Conservation (phyloP, 768 basidiomycete genomes). For the Strobilomyces dryophilus region DNA sequence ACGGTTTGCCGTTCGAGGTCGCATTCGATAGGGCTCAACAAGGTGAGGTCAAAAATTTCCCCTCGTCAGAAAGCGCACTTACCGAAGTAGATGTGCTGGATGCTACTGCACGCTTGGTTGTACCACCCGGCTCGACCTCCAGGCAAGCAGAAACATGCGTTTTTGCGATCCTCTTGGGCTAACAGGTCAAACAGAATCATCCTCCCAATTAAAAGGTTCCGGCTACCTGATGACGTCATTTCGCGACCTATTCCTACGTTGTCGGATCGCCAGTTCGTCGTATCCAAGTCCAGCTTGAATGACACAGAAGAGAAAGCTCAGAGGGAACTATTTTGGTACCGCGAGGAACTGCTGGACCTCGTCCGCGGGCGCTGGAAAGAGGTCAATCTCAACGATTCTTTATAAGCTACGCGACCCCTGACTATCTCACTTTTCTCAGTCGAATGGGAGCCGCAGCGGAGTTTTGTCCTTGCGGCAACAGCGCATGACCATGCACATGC, state of each 20-base stretch:
- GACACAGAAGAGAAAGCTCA: constrained; percentile 56
- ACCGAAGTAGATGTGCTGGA: constrained; percentile 36
- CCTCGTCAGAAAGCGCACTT: background rate
- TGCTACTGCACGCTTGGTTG: constrained; percentile 48
- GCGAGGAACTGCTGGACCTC: constrained; percentile 76
- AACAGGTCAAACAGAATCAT: constrained; percentile 43
- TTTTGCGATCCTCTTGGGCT: constrained; percentile 1
- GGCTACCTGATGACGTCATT: constrained; percentile 53
- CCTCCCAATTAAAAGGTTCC: constrained; percentile 68
- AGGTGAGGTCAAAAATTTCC: constrained; percentile 37
- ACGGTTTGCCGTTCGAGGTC: constrained; percentile 89
- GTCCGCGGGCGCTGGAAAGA: constrained; percentile 81
- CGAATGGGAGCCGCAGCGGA: constrained; percentile 72
- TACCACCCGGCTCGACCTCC: constrained; percentile 86
- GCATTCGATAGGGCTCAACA: constrained; percentile 64
- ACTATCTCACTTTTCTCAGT: constrained; percentile 40
- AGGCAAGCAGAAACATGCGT: constrained; percentile 44
- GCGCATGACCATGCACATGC: constrained; percentile 72
- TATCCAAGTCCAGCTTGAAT: constrained; percentile 66
- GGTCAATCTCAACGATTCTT: constrained; percentile 37
- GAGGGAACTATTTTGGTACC: constrained; percentile 92
- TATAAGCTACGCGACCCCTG: background rate
- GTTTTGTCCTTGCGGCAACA: constrained; percentile 75
- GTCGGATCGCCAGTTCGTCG: constrained; percentile 87
- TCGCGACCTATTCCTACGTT: constrained; percentile 75